Conservation (phyloP, 148 eudicot genomes). For the Cornus suecica region DNA sequence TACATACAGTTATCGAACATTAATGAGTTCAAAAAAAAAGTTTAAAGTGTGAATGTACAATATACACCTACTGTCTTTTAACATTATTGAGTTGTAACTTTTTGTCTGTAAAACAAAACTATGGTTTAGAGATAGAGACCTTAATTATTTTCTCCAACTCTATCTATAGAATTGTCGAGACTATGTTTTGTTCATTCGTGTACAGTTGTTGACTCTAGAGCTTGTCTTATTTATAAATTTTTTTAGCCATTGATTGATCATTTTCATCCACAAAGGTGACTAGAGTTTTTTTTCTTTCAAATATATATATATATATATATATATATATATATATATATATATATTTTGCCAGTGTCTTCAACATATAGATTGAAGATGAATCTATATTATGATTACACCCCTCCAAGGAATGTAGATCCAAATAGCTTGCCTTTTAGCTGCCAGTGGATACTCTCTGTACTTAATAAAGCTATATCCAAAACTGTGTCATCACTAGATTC, state of each 20-base stretch:
- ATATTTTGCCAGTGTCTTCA: neutral
- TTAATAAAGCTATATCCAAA: constrained; percentile 74
- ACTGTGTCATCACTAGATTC: constrained; percentile 68
- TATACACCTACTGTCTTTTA: neutral
- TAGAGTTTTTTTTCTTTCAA: no score
- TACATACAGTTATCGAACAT: neutral
- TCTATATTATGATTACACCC: constrained; percentile 58
- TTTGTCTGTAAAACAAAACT: neutral
- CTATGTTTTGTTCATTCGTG: no score
- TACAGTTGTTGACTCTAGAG: neutral
- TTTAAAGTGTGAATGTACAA: neutral
- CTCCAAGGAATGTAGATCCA: constrained; percentile 55
- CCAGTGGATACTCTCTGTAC: constrained; percentile 84
- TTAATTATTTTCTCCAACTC: no score
- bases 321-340: no score
- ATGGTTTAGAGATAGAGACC: neutral
- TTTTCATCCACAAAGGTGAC: neutral
- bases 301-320: no score
- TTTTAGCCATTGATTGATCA: no score
- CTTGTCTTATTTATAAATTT: neutral
- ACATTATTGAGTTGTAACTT: no score
- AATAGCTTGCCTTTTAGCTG: constrained; percentile 73
- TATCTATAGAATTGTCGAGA: neutral
- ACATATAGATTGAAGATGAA: constrained; percentile 15
- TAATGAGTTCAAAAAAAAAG: neutral